A percentile compares a stretch with the other conserved stretches of the same genome.
These are phyloP conservation scores for Ambrosia hybrid DNA, from an alignment of 140 eudicot species.

Conservation along the genomic window DNA sequence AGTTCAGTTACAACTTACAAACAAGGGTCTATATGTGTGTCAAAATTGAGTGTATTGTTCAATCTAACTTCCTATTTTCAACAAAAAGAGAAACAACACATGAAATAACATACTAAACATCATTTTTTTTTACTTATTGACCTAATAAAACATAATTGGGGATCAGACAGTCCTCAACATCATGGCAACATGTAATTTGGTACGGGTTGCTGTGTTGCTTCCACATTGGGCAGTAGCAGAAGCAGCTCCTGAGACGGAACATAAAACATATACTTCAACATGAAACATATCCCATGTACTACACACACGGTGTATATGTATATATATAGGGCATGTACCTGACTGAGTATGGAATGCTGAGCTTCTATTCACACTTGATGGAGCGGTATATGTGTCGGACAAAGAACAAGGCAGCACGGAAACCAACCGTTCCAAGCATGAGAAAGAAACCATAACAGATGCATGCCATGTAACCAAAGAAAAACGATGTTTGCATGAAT, in stretches of 20 bases:
- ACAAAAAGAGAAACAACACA: conserved; percentile 17
- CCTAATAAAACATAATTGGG: conserved; percentile 37
- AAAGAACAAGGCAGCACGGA: conserved; percentile 57
- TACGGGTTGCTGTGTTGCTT: conserved; percentile 16
- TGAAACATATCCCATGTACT: background rate
- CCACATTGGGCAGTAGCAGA: conserved; percentile 15
- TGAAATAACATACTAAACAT: conserved; percentile 30
- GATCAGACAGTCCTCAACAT: conserved; percentile 11
- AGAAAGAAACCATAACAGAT: conserved; percentile 64
- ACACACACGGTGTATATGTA: background rate
- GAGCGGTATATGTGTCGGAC: conserved; percentile 68
- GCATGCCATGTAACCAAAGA: conserved; percentile 72
- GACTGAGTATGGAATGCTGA: conserved; percentile 10
- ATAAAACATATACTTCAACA: conserved; percentile 1
- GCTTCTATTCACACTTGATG: conserved; percentile 56
- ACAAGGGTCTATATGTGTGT: conserved; percentile 28
- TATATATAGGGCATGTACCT: conserved; percentile 18
- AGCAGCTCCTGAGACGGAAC: conserved; percentile 25
- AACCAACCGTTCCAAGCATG: conserved; percentile 60
- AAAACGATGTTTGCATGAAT: conserved; percentile 65
- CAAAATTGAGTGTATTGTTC: conserved; percentile 37
- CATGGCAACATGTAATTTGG: conserved; percentile 23
- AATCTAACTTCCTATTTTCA: conserved; percentile 35
- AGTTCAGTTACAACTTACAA: background rate
- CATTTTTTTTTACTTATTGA: conserved; percentile 24